phyloP scores from a whole-genome alignment of 768 basidiomycete genomes.

The Russula virescens region DNA sequence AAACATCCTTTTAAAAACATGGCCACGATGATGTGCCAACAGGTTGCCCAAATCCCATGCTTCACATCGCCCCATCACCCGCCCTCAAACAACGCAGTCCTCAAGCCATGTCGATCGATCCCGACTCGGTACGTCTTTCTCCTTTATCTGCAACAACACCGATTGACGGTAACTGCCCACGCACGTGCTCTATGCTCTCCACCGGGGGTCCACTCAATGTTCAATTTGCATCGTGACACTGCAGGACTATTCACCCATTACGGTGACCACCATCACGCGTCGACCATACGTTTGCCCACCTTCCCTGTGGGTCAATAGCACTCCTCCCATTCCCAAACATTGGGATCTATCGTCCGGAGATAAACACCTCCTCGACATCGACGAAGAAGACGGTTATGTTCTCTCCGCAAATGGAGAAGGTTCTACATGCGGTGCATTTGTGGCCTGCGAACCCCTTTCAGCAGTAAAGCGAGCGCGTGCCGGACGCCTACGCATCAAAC shows the following conservation, averaged over 20 bases:
- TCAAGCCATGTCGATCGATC: background rate
- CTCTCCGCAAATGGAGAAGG: slow-evolving; percentile 19
- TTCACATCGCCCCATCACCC: background rate
- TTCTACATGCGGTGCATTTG: slow-evolving; percentile 1
- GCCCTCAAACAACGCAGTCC: background rate
- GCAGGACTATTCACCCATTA: background rate
- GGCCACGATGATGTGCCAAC: background rate
- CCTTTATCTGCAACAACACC: background rate
- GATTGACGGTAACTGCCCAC: background rate
- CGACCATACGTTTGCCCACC: slow-evolving; percentile 8
- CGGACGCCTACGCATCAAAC: slow-evolving; percentile 16
- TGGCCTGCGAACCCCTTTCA: slow-evolving; percentile 13
- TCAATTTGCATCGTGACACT: no score
- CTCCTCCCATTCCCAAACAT: slow-evolving; percentile 4
- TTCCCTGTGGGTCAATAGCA: slow-evolving; percentile 5
- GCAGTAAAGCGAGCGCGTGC: slow-evolving; percentile 6
- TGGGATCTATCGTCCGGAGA: background rate
- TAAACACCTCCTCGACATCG: slow-evolving; percentile 13
- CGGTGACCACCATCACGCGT: no score
- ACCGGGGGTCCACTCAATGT: background rate
- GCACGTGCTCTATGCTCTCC: background rate
- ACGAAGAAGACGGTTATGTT: slow-evolving; percentile 23
- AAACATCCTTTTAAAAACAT: slow-evolving; percentile 14
- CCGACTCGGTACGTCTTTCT: background rate
- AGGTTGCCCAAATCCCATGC: background rate